Conservation (phyloP, 345 rosid species). For the Barbarea vulgaris region DNA sequence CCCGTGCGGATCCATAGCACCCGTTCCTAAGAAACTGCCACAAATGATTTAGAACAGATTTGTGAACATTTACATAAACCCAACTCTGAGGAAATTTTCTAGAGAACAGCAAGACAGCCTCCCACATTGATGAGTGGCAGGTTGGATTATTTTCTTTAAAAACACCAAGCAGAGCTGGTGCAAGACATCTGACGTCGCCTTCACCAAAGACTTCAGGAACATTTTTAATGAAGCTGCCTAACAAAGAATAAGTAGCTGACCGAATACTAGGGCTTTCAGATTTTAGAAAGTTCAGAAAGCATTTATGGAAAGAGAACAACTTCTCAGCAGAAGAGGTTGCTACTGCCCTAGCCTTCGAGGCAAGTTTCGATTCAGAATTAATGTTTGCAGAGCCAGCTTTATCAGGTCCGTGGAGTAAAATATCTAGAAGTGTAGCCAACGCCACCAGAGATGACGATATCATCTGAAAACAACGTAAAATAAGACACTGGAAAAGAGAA, state of each 20-base stretch:
- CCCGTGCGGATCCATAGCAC: conserved; percentile 85
- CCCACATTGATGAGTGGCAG: conserved; percentile 97
- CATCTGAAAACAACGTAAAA: conserved; percentile 59
- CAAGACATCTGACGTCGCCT: conserved; percentile 61
- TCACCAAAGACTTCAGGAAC: conserved; percentile 72
- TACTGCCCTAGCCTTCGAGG: conserved; percentile 71
- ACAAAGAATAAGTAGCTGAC: conserved; percentile 73
- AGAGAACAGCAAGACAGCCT: conserved; percentile 69
- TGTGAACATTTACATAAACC: conserved; percentile 65
- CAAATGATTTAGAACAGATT: conserved; percentile 57
- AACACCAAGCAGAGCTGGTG: conserved; percentile 74
- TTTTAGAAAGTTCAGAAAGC: conserved; percentile 75
- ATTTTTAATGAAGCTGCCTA: conserved; percentile 71
- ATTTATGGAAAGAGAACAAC: conserved; percentile 68
- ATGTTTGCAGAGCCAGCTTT: conserved; percentile 62
- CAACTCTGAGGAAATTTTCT: conserved; percentile 83
- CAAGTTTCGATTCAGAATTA: conserved; percentile 61
- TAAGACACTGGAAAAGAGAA: conserved; percentile 20
- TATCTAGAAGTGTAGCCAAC: conserved; percentile 84
- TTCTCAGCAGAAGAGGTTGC: conserved; percentile 79
- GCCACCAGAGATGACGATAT: conserved; percentile 81
- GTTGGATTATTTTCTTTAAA: conserved; percentile 85
- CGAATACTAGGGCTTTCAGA: conserved; percentile 71
- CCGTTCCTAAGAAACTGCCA: conserved; percentile 87
- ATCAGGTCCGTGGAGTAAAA: conserved; percentile 57